Evolutionary conservation across 306 rosid genomes (phyloP).

Genomic region (Lathyrus sativus): DNA sequence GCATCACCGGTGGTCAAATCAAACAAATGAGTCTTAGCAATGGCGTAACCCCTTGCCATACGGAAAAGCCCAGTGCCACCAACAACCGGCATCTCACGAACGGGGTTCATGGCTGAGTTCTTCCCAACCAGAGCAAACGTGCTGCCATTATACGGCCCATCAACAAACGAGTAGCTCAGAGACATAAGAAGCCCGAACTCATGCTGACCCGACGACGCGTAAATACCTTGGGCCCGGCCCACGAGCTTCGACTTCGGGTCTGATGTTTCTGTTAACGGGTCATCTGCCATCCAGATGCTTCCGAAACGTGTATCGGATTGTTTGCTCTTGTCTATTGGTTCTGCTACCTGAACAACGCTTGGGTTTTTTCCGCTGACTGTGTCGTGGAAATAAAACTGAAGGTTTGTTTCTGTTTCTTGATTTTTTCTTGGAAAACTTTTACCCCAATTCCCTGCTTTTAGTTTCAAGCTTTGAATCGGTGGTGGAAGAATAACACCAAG

Average conservation of each 20-base stretch:
- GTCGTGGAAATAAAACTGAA: constrained; percentile 90
- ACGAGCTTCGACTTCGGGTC: constrained; percentile 69
- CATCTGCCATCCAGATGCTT: constrained; percentile 63
- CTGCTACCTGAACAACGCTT: constrained; percentile 60
- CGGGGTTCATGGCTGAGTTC: constrained; percentile 48
- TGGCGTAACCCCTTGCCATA: constrained; percentile 72
- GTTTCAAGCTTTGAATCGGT: constrained; percentile 16
- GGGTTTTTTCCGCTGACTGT: constrained; percentile 67
- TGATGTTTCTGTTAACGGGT: constrained; percentile 65
- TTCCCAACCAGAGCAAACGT: constrained; percentile 63
- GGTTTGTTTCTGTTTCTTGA: constrained; percentile 51
- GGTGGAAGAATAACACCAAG: constrained; percentile 14
- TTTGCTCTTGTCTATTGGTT: constrained; percentile 44
- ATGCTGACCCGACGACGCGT: constrained; percentile 62
- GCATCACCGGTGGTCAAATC: constrained; percentile 65
- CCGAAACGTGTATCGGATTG: constrained; percentile 60
- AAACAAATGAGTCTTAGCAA: constrained; percentile 58
- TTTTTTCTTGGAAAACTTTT: constrained; percentile 24
- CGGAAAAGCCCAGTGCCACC: constrained; percentile 83
- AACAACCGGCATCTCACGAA: constrained; percentile 79
- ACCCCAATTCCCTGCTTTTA: constrained; percentile 43
- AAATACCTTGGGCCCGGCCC: constrained; percentile 82
- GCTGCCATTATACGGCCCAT: constrained; percentile 65
- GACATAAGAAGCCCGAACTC: constrained; percentile 69
- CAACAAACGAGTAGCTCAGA: constrained; percentile 56